phyloP scores from a whole-genome alignment of 2,329 filamentous ascomycete genomes.

The Venturia asperata region DNA sequence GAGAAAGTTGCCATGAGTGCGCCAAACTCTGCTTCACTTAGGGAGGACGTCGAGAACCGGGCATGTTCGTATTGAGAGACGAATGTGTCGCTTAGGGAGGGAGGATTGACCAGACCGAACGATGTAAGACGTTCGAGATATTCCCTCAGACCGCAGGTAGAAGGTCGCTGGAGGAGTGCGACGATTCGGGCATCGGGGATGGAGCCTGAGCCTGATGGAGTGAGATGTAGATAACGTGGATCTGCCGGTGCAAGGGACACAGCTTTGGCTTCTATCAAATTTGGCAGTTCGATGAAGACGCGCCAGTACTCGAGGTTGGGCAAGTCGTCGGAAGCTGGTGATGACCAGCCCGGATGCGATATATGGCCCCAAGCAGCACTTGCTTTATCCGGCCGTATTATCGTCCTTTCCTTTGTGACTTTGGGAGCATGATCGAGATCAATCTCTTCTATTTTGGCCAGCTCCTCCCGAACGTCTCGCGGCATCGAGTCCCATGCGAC shows the following conservation, averaged over 20 bases:
- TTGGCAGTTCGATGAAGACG: conserved; percentile 76
- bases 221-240: conserved; percentile 33
- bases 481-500: conserved; percentile 74
- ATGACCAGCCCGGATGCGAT: conserved; percentile 81
- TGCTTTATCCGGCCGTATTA: conserved; percentile 23
- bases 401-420: conserved; percentile 27
- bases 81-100: conserved; percentile 52
- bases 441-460: conserved; percentile 23
- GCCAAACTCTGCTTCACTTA: conserved; percentile 66
- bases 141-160: conserved; percentile 66
- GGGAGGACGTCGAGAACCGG: conserved; percentile 65
- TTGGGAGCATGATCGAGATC: conserved; percentile 21
- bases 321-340: conserved; percentile 66
- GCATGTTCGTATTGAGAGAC: conserved; percentile 73
- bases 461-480: conserved; percentile 47
- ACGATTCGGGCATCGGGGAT: conserved; percentile 61
- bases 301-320: conserved; percentile 75
- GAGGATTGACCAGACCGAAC: conserved; percentile 55
- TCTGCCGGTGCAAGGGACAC: conserved; percentile 70
- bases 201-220: conserved; percentile 25
- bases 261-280: conserved; percentile 86
- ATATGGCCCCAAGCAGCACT: conserved; percentile 72
- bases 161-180: conserved; percentile 61
- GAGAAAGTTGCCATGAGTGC: conserved; percentile 79
- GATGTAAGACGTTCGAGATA: conserved; percentile 67